These are phyloP conservation scores for Plantago rigida DNA, from an alignment of 305 asterid species.

Conservation along the genomic window DNA sequence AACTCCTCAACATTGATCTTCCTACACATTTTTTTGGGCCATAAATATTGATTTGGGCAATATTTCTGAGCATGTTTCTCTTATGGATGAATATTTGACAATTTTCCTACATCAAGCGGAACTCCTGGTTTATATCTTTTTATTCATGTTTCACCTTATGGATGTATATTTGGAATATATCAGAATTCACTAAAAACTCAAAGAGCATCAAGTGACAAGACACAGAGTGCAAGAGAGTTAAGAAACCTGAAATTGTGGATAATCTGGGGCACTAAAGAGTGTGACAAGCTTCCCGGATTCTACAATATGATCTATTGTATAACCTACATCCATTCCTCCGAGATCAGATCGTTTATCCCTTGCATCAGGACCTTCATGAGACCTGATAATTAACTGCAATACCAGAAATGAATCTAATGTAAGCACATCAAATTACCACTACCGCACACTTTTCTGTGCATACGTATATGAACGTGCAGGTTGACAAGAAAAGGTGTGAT, in stretches of 20 bases:
- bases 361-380: conserved; percentile 99
- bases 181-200: neutral
- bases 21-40: too few relatives aligned
- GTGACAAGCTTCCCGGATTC: conserved; percentile 83
- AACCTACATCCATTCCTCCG: conserved; percentile 73
- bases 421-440: conserved; percentile 23
- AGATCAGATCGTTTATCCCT: conserved; percentile 76
- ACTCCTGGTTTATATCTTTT: too few relatives aligned
- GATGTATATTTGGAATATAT: too few relatives aligned
- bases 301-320: conserved; percentile 74
- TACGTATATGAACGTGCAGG: neutral
- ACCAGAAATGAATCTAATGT: conserved; percentile 21
- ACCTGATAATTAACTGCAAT: conserved; percentile 75
- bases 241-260: conserved; percentile 89
- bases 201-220: neutral
- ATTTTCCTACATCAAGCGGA: too few relatives aligned
- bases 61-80: too few relatives aligned
- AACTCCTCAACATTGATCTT: too few relatives aligned
- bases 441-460: neutral
- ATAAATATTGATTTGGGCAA: too few relatives aligned
- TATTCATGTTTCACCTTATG: too few relatives aligned
- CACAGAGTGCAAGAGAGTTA: conserved; percentile 23
- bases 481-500: neutral
- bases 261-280: conserved; percentile 92
- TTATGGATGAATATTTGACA: too few relatives aligned